These are phyloP conservation scores for Penicillium tannophilum DNA, from an alignment of 495 filamentous ascomycete genomes.

Conservation along the genomic window DNA sequence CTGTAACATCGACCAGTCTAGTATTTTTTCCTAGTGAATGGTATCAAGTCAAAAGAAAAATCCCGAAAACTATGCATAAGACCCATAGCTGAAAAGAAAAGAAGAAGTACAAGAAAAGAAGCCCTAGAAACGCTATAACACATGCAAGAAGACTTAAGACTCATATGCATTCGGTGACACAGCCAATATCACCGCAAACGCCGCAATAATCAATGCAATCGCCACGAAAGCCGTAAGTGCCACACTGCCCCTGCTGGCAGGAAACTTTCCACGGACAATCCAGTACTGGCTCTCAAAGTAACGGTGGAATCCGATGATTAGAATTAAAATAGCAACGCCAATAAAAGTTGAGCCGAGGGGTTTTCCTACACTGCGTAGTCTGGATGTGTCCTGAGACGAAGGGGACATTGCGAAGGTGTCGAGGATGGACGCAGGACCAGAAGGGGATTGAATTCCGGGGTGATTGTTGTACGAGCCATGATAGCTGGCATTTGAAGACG, in stretches of 20 bases:
- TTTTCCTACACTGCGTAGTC: slow-evolving; percentile 81
- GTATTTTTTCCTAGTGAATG: neutral
- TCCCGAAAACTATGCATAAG: neutral
- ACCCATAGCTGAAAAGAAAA: neutral
- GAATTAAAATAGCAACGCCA: slow-evolving; percentile 78
- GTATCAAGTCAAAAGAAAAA: neutral
- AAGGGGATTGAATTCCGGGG: slow-evolving; percentile 27
- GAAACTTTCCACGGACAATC: slow-evolving; percentile 92
- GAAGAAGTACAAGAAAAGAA: neutral
- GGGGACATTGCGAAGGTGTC: slow-evolving; percentile 14
- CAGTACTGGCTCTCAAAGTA: slow-evolving; percentile 74
- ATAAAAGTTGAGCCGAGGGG: slow-evolving; percentile 94
- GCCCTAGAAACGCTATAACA: neutral
- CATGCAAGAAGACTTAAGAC: slow-evolving; percentile 22
- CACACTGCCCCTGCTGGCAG: slow-evolving; percentile 85
- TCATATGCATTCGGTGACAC: slow-evolving; percentile 60
- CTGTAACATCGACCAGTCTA: neutral
- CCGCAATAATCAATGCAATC: slow-evolving; percentile 67
- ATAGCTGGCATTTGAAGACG: slow-evolving; percentile 7
- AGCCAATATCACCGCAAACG: slow-evolving; percentile 69
- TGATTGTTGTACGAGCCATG: slow-evolving; percentile 10
- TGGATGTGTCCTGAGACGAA: slow-evolving; percentile 21
- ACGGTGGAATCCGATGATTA: slow-evolving; percentile 79
- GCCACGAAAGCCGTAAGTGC: slow-evolving; percentile 73
- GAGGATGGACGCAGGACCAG: slow-evolving; percentile 15